These are phyloP conservation scores for Drechslera avenae DNA, from an alignment of 2,329 filamentous ascomycete species.

Conservation along the genomic window DNA sequence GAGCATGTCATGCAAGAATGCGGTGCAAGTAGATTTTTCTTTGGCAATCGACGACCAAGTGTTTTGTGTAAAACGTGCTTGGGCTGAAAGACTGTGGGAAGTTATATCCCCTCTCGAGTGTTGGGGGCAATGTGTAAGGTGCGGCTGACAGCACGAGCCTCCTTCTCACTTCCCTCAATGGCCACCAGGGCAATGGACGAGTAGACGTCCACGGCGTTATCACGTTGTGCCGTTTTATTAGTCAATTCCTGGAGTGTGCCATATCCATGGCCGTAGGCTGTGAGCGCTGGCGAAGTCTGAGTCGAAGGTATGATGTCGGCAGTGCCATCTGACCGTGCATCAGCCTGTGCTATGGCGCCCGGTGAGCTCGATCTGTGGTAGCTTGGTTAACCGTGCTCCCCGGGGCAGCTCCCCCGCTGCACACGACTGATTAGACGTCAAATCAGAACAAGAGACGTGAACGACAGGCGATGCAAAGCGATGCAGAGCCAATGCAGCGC, in stretches of 20 bases:
- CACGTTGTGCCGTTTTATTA: slow-evolving; percentile 26
- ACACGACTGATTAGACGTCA: slow-evolving; percentile 6
- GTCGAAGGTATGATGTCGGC: slow-evolving; percentile 17
- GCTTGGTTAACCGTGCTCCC: slow-evolving; percentile 8
- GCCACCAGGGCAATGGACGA: slow-evolving; percentile 23
- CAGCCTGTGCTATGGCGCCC: slow-evolving; percentile 16
- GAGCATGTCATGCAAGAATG: slow-evolving; percentile 16
- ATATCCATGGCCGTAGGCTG: slow-evolving; percentile 22
- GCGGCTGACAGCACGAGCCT: slow-evolving; percentile 21
- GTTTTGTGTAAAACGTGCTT: slow-evolving; percentile 2
- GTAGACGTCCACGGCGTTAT: slow-evolving; percentile 21
- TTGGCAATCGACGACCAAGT: slow-evolving; percentile 5
- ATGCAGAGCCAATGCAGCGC: background rate
- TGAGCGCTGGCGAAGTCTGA: slow-evolving; percentile 6
- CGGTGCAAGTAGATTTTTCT: slow-evolving; percentile 2
- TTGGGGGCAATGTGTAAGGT: slow-evolving; percentile 14
- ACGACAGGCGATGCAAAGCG: slow-evolving; percentile 13
- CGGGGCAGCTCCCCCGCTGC: slow-evolving; percentile 14
- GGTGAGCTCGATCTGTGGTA: slow-evolving; percentile 21
- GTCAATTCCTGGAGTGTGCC: slow-evolving; percentile 16
- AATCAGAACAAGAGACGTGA: slow-evolving; percentile 19
- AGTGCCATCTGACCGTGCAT: slow-evolving; percentile 25
- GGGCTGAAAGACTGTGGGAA: slow-evolving; percentile 19
- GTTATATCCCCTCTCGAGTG: slow-evolving; percentile 19
- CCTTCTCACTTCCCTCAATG: slow-evolving; percentile 16